These are phyloP conservation scores for Populus simonii DNA, from an alignment of 345 rosid genomes.

Conservation along the genomic window DNA sequence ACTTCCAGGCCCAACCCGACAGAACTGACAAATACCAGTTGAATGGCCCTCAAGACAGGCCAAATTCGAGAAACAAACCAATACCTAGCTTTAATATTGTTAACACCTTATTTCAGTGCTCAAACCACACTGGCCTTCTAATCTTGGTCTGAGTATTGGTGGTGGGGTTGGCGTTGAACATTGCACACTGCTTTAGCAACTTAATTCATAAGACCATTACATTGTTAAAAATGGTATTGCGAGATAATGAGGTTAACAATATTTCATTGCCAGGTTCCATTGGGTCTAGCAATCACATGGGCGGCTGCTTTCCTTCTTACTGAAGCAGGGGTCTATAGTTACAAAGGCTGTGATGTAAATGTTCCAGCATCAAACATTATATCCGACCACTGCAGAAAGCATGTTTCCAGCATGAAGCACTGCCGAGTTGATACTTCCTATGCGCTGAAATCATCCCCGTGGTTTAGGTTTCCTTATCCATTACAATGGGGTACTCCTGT, in stretches of 20 bases:
- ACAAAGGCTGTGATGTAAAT: conserved; percentile 77
- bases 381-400: conserved; percentile 85
- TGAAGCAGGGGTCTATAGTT: conserved; percentile 72
- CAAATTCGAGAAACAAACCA: background rate
- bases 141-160: background rate
- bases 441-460: conserved; percentile 78
- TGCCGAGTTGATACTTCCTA: conserved; percentile 88
- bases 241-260: background rate
- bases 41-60: background rate
- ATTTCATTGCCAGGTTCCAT: conserved; percentile 63
- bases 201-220: background rate
- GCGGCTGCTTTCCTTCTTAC: conserved; percentile 86
- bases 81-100: background rate
- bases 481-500: conserved; percentile 97
- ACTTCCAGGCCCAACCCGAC: background rate
- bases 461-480: conserved; percentile 98
- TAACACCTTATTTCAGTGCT: background rate
- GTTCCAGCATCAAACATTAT: conserved; percentile 73
- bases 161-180: background rate
- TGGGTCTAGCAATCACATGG: conserved; percentile 96
- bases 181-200: background rate
- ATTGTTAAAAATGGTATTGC: background rate
- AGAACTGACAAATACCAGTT: background rate
- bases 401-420: conserved; percentile 71
- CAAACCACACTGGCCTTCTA: background rate